phyloP scores from a whole-genome alignment of 2,329 filamentous ascomycete genomes.

The Scedosporium apiospermum region DNA sequence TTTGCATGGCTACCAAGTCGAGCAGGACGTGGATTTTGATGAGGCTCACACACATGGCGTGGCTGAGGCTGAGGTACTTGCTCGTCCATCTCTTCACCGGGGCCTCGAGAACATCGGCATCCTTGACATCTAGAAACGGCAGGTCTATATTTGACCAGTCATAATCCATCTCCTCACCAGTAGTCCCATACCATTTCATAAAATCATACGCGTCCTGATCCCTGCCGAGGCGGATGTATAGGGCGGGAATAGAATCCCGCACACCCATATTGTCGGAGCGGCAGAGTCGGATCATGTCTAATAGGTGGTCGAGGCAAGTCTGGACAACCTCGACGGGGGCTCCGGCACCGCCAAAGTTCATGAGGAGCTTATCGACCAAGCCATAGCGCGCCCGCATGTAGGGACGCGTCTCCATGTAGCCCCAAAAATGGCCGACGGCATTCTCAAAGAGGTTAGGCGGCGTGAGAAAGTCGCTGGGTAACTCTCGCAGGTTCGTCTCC shows the following conservation, averaged over 20 bases:
- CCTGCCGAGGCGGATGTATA: conserved; percentile 33
- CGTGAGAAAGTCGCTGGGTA: conserved; percentile 15
- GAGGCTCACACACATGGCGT: conserved; percentile 9
- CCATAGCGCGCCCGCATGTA: conserved; percentile 29
- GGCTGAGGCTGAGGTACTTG: conserved; percentile 10
- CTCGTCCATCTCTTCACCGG: neutral
- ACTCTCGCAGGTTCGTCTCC: conserved; percentile 26
- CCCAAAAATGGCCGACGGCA: conserved; percentile 31
- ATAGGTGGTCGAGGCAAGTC: conserved; percentile 25
- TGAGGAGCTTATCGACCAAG: conserved; percentile 21
- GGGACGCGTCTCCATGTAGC: conserved; percentile 25
- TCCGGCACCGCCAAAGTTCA: conserved; percentile 13
- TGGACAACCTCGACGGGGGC: conserved; percentile 24
- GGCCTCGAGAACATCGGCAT: conserved; percentile 30
- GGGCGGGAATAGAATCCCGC: conserved; percentile 26
- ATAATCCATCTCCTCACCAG: conserved; percentile 9
- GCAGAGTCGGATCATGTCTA: conserved; percentile 33
- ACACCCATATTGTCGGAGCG: conserved; percentile 35
- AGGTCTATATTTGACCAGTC: conserved; percentile 12
- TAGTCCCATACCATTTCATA: conserved; percentile 22
- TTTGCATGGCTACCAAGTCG: conserved; percentile 13
- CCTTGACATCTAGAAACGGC: conserved; percentile 22
- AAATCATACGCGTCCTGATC: conserved; percentile 44
- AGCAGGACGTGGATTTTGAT: conserved; percentile 17
- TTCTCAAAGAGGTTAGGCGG: conserved; percentile 26